These are phyloP conservation scores for Penicillium macrosclerotiorum DNA, from an alignment of 495 filamentous ascomycete genomes.

Conservation along the genomic window DNA sequence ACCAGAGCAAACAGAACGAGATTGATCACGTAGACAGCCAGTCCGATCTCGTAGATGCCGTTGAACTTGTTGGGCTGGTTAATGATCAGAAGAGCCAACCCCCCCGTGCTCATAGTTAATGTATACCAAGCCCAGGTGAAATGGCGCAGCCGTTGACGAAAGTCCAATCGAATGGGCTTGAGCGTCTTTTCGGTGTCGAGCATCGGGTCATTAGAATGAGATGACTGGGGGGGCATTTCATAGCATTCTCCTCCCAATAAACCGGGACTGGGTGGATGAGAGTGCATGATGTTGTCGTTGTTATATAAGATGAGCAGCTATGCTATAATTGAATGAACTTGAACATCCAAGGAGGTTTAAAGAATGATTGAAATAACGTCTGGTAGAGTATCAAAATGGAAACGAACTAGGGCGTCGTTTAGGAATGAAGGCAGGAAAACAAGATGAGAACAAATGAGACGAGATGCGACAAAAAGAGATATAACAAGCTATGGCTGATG, in stretches of 20 bases:
- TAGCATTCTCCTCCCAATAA: conserved; percentile 17
- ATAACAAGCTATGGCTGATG: neutral
- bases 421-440: neutral
- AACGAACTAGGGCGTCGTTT: too few species aligned
- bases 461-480: conserved; percentile 1
- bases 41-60: conserved; percentile 58
- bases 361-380: too few species aligned
- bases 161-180: conserved; percentile 14
- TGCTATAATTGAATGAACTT: neutral
- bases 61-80: conserved; percentile 57
- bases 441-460: too few species aligned
- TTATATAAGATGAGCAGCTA: neutral
- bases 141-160: conserved; percentile 55
- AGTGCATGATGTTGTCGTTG: neutral
- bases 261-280: conserved; percentile 13
- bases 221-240: conserved; percentile 22
- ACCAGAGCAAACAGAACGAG: conserved; percentile 57
- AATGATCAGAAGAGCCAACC: conserved; percentile 59
- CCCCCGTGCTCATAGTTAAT: conserved; percentile 65
- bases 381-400: too few species aligned
- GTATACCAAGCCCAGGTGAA: conserved; percentile 78
- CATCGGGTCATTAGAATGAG: conserved; percentile 26
- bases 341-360: neutral
- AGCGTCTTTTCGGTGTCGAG: conserved; percentile 22
- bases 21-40: conserved; percentile 61